Evolutionary conservation across 345 rosid species (phyloP), one percentile per base, ranked within the genome.

Genomic region (Schrenkiella parvula): DNA sequence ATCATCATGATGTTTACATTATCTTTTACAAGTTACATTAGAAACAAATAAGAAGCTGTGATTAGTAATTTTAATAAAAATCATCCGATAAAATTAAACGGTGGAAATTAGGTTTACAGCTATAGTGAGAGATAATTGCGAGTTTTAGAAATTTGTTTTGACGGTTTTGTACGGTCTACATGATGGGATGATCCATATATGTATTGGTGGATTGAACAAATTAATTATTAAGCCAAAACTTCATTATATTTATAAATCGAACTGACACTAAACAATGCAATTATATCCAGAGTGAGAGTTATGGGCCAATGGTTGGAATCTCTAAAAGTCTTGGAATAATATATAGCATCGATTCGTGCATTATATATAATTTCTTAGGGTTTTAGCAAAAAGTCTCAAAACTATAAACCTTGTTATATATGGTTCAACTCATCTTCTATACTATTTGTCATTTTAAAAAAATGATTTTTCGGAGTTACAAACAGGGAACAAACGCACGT

Each of bases 401-500:
- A 50, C 63, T 43, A 25, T 7, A 64, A 64, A 53, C 21, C 35
- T 31, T 53, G 32, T 42, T 34, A 18, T 23, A 29, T 58, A 57
- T 28, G 46, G 58, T 11, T 39, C 35, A 66, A 28, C 8, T 11
- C 35, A 21, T 29, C 47, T 39, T 58, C 47, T 67, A 48, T 56
- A 59, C 48, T 60, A 31, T 50, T 66, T 26, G 53, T 53, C 41
- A 4, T 66, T 17, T 28, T 26, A n/a, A 0, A 4, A 19, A 3
- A 21, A 32, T 22, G 21, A 8, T 15, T 53, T 62, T 63, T 75
- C 17, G 74, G 62, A 75, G 35, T 28, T 19, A 15, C 65, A 63
- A 53, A 32, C 39, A 61, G 79, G 74, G 79, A 75, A 62, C 79
- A 75, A 75, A 75, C 21, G 56, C 70, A 75, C 51, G 69, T 47